phyloP scores from a whole-genome alignment of 2,329 filamentous ascomycete species.

The Akanthomyces uredinophilus region DNA sequence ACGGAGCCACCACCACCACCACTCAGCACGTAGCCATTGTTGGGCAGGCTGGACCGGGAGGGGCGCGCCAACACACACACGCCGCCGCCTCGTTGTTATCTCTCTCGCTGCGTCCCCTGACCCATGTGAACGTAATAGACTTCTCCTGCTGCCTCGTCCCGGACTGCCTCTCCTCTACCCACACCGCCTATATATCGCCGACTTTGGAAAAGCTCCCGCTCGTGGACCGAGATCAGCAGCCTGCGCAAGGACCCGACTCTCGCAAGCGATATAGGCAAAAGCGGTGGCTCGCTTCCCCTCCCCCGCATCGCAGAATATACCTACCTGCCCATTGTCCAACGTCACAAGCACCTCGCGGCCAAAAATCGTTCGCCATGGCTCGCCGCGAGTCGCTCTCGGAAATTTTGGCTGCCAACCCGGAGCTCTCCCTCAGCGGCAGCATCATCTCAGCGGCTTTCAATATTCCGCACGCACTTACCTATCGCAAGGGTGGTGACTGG shows the following conservation, averaged over 20 bases:
- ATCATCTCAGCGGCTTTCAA: slow-evolving; percentile 63
- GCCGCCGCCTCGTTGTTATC: not conserved
- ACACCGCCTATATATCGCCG: not conserved
- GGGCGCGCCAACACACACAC: slow-evolving; percentile 12
- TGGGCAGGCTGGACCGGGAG: not conserved
- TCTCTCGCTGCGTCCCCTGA: slow-evolving; percentile 7
- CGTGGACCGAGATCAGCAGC: not conserved
- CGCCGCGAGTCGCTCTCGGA: slow-evolving; percentile 49
- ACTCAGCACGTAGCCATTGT: not conserved
- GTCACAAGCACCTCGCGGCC: slow-evolving; percentile 11
- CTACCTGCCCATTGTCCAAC: slow-evolving; percentile 8
- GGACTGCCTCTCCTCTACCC: not conserved
- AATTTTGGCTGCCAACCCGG: slow-evolving; percentile 50
- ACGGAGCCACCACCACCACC: not conserved
- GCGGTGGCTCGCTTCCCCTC: slow-evolving; percentile 7
- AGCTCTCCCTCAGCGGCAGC: slow-evolving; percentile 56
- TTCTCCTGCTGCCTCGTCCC: not conserved
- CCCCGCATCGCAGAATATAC: slow-evolving; percentile 11
- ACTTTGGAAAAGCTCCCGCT: not conserved
- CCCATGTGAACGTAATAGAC: slow-evolving; percentile 10
- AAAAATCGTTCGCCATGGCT: slow-evolving; percentile 32
- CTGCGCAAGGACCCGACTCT: not conserved
- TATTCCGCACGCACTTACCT: slow-evolving; percentile 55
- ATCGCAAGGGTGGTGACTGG: slow-evolving; percentile 56
- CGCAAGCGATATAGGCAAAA: not conserved